Percentiles rank a stretch among this genome's conserved stretches.
phyloP scores from a whole-genome alignment of 192 early-diverging fungal species.

The Backusella australiensis region DNA sequence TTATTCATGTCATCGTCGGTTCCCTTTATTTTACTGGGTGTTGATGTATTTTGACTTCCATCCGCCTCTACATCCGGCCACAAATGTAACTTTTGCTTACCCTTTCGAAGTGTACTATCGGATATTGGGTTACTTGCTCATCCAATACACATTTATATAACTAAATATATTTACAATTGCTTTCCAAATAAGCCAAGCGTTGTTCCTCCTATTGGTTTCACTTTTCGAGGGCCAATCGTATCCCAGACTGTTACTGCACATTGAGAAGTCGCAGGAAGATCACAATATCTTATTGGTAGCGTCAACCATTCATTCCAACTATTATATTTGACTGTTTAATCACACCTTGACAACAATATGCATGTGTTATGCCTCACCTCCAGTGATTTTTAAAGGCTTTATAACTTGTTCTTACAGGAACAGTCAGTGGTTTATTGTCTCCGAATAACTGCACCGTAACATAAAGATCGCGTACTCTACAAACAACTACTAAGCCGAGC shows the following conservation, averaged over 20 bases:
- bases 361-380: conserved; percentile 36
- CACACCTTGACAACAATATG: neutral
- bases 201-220: conserved; percentile 71
- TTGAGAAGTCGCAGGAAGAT: conserved; percentile 72
- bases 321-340: neutral
- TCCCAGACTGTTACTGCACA: conserved; percentile 82
- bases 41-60: conserved; percentile 49
- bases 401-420: conserved; percentile 65
- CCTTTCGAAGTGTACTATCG: conserved; percentile 76
- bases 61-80: conserved; percentile 72
- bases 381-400: conserved; percentile 62
- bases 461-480: conserved; percentile 58
- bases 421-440: conserved; percentile 64
- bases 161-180: conserved; percentile 52
- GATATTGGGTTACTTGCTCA: neutral
- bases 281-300: conserved; percentile 84
- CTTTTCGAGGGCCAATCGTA: conserved; percentile 69
- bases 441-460: conserved; percentile 66
- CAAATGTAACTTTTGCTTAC: conserved; percentile 74
- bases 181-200: conserved; percentile 81
- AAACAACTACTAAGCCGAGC: conserved; percentile 11
- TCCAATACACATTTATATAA: neutral
- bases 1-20: conserved; percentile 73
- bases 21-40: conserved; percentile 51
- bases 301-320: conserved; percentile 95